Evolutionary conservation across 129 eudicot species (phyloP).

Genomic region (Rutidosis leptorrhynchoides): DNA sequence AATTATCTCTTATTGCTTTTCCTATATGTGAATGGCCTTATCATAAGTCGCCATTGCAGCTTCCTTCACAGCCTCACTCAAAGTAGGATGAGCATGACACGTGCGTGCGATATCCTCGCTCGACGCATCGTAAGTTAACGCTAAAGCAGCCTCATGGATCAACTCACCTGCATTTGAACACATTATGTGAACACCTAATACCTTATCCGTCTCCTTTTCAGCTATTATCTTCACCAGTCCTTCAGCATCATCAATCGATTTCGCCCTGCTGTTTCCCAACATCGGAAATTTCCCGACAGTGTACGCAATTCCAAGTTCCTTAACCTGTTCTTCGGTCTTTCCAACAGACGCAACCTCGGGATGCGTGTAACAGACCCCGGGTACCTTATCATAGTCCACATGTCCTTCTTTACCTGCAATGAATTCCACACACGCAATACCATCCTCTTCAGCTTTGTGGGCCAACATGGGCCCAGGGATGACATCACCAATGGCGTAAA

Average conservation of each 20-base stretch:
- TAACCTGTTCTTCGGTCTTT: conserved; percentile 90
- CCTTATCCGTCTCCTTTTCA: conserved; percentile 80
- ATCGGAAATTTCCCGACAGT: conserved; percentile 80
- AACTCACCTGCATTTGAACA: conserved; percentile 91
- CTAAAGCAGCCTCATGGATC: conserved; percentile 79
- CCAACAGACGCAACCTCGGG: conserved; percentile 95
- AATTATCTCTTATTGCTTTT: not conserved
- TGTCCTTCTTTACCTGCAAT: conserved; percentile 88
- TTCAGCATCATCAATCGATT: conserved; percentile 85
- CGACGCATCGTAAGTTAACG: conserved; percentile 74
- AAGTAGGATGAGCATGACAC: conserved; percentile 89
- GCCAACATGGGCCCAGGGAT: conserved; percentile 98
- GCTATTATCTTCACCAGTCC: conserved; percentile 83
- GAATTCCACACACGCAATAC: conserved; percentile 81
- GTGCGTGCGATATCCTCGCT: conserved; percentile 97
- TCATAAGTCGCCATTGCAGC: conserved; percentile 92
- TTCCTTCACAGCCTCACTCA: conserved; percentile 86
- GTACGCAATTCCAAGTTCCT: conserved; percentile 59
- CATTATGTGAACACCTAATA: conserved; percentile 85
- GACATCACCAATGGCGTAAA: conserved; percentile 85
- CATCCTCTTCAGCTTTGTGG: conserved; percentile 95
- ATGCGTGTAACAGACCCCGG: conserved; percentile 83
- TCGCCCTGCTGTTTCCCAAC: conserved; percentile 87
- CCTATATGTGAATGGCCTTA: conserved; percentile 57
- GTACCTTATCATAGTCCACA: conserved; percentile 83